A percentile compares a stretch with the other conserved stretches of the same genome.
Evolutionary conservation across 2,329 filamentous ascomycete species (phyloP).

Genomic region (Trematosphaeria pertusa): DNA sequence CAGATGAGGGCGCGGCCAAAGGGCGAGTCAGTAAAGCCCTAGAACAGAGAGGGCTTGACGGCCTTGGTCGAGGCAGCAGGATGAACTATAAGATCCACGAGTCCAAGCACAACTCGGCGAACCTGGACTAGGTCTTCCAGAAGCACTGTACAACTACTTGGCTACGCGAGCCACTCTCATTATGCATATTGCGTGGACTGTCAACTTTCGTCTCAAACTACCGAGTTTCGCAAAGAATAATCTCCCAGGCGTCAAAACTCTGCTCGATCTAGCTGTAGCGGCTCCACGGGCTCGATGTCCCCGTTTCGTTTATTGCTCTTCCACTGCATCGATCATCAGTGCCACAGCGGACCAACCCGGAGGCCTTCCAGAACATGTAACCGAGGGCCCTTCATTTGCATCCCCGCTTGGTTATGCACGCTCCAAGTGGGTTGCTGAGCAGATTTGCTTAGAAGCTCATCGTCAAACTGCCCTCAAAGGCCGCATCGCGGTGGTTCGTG

Average conservation of each 20-base stretch:
- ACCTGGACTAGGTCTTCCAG: constrained; percentile 56
- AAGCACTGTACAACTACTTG: constrained; percentile 51
- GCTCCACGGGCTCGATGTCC: constrained; percentile 38
- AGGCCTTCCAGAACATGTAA: constrained; percentile 51
- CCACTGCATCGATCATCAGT: constrained; percentile 55
- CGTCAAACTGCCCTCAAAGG: constrained; percentile 35
- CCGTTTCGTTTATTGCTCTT: constrained; percentile 60
- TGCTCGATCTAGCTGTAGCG: constrained; percentile 55
- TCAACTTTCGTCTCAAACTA: constrained; percentile 68
- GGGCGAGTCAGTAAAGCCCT: constrained; percentile 44
- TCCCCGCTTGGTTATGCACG: constrained; percentile 62
- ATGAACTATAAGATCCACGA: constrained; percentile 50
- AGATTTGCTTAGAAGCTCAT: constrained; percentile 55
- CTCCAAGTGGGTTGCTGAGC: constrained; percentile 65
- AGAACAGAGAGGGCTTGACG: constrained; percentile 36
- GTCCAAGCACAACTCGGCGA: constrained; percentile 58
- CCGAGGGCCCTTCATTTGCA: constrained; percentile 52
- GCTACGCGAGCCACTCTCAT: constrained; percentile 57
- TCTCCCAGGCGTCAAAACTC: constrained; percentile 58
- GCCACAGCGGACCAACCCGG: constrained; percentile 17
- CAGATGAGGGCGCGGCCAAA: constrained; percentile 40
- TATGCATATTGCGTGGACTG: constrained; percentile 70
- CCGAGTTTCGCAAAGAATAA: constrained; percentile 62
- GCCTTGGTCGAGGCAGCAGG: constrained; percentile 21
- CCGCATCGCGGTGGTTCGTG: constrained; percentile 41